A percentile compares a stretch with the other conserved stretches of the same genome.
phyloP scores from a whole-genome alignment of 1,139 yeast species.

The Taphrina sp. region DNA sequence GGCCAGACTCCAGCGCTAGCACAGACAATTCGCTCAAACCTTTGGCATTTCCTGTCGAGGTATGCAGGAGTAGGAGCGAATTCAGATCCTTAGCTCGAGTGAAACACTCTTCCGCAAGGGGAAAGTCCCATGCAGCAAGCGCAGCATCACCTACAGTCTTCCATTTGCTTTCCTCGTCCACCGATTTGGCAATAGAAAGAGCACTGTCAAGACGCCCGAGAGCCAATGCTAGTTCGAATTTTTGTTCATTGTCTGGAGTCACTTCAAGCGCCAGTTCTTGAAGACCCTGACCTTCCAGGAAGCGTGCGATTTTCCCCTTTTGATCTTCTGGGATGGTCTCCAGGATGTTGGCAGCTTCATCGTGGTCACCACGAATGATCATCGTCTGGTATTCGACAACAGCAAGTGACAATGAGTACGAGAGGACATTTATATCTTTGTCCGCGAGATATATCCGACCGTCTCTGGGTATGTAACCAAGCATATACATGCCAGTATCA shows the following conservation, averaged over 20 bases:
- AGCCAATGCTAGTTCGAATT: conserved; percentile 74
- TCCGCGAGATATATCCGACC: conserved; percentile 86
- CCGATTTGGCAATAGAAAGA: conserved; percentile 59
- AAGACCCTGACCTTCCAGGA: conserved; percentile 88
- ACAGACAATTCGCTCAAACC: conserved; percentile 63
- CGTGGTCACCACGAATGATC: conserved; percentile 89
- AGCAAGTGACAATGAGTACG: conserved; percentile 77
- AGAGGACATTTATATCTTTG: conserved; percentile 77
- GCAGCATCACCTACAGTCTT: conserved; percentile 87
- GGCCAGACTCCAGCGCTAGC: conserved; percentile 66
- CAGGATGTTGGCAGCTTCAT: conserved; percentile 65
- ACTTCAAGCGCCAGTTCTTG: conserved; percentile 76
- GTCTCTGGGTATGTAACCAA: conserved; percentile 89
- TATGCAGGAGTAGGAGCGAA: conserved; percentile 75
- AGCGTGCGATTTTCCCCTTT: conserved; percentile 77
- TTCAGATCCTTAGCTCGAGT: conserved; percentile 77
- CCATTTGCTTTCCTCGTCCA: conserved; percentile 70
- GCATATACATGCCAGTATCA: conserved; percentile 78
- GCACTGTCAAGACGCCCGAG: conserved; percentile 72
- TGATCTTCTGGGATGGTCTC: conserved; percentile 67
- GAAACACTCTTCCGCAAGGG: conserved; percentile 77
- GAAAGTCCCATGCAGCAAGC: conserved; percentile 71
- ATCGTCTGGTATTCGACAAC: conserved; percentile 94
- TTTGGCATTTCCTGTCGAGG: conserved; percentile 69
- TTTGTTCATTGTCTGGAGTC: conserved; percentile 81